phyloP scores from a whole-genome alignment of 2,329 filamentous ascomycete species.

The Aspergillus bombycis region DNA sequence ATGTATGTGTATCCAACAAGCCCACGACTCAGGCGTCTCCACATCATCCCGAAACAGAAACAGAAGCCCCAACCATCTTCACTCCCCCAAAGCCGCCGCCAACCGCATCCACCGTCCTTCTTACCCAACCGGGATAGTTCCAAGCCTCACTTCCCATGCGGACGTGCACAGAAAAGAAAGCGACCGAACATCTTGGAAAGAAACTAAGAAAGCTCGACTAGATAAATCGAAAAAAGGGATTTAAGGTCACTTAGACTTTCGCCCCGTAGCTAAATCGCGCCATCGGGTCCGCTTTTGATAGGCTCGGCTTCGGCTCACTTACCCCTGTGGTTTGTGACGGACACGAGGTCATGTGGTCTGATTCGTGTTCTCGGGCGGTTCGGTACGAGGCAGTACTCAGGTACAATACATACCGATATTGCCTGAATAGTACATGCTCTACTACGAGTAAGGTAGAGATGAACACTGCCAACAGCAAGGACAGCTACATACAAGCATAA shows the following conservation, averaged over 20 bases:
- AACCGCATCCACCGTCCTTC: background rate
- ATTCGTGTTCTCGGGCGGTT: background rate
- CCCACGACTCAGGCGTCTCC: background rate
- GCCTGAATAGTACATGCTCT: too few species aligned
- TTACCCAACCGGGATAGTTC: conserved; percentile 1
- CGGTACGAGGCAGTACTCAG: background rate
- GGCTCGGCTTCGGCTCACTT: conserved; percentile 15
- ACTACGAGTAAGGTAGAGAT: too few species aligned
- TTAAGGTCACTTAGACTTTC: conserved; percentile 11
- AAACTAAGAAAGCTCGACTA: background rate
- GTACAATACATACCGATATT: too few species aligned
- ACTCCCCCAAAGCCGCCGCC: background rate
- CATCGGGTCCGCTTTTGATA: conserved; percentile 7
- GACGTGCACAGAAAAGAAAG: background rate
- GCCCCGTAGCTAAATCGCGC: background rate
- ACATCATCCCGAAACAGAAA: background rate
- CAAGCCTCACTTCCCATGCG: background rate
- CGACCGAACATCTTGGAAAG: background rate
- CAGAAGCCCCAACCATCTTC: background rate
- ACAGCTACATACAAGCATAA: background rate
- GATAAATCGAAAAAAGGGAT: background rate
- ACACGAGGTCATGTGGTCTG: conserved; percentile 15
- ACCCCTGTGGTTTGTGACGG: conserved; percentile 1
- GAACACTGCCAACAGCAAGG: background rate
- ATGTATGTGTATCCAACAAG: background rate